Evolutionary conservation across 768 basidiomycete species (phyloP), one percentile per base, ranked within the genome.

Genomic region (Leucogyrophana mollusca): DNA sequence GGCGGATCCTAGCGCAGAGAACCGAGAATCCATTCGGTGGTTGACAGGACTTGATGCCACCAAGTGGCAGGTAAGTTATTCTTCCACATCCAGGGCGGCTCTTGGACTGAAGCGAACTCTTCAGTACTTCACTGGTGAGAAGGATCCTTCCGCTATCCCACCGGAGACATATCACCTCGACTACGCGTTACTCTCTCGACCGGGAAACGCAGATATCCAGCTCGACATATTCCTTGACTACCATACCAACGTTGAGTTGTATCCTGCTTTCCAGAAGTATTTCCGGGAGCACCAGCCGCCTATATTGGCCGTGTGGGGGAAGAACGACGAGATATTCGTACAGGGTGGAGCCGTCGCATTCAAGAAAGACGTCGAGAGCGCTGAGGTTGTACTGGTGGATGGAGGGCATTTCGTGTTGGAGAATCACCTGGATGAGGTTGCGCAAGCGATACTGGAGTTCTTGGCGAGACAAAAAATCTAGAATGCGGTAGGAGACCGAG

Each of bases 341-440:
- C 64, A 69, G 8, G 48, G 67, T 0, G 76, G 76, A 2, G 78
- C 74, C 0, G 65, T 73, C 50, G 73, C 73, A 16, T 78, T 58
- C 61, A 70, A 67, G 53, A 61, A 49, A 16, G 69, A 71, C 30
- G 43, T 70, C 33, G 59, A 61, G 16, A 52, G 74, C 4, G 67
- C 69, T 2, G 56, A 71, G 56, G 64, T 76, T 4, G 40, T 64
- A 36, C 56, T 73, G 17, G 52, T 77, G 24, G 70, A 77, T 38
- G 72, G 65, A 16, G 73, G 74, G 0, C 78, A 78, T 55, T 78
- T 78, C 48, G 63, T 70, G n/a, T 51, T 74, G 47, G 75, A 74
- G 52, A 65, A 61, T 4, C 66, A 74, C 47, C 33, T 66, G 6
- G 62, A 70, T 3, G 69, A 73, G 47, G 66, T 74, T 30, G 58